Evolutionary conservation across 306 rosid species (phyloP).

Genomic region (Luffa acutangula): DNA sequence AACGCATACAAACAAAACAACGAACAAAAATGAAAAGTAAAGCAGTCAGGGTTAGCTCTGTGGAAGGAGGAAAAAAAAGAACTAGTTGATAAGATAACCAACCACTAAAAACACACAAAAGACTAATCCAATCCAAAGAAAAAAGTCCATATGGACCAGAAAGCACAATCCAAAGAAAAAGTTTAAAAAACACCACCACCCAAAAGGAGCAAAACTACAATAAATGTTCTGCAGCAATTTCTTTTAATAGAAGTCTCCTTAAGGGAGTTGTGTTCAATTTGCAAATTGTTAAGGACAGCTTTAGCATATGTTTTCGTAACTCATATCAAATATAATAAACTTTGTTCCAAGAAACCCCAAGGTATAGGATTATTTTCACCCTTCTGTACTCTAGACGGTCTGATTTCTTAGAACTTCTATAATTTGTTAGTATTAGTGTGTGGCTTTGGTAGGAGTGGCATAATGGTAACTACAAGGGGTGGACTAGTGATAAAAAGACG

Average conservation of each 20-base stretch:
- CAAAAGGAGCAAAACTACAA: background rate
- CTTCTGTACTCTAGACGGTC: background rate
- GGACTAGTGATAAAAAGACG: no score
- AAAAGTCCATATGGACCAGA: background rate
- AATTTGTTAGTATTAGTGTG: background rate
- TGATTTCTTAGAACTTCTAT: background rate
- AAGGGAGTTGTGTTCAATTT: background rate
- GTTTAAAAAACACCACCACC: background rate
- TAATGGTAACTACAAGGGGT: no score
- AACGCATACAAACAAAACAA: no score
- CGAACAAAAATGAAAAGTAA: no score
- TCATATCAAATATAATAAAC: background rate
- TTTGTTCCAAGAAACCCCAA: background rate
- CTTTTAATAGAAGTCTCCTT: background rate
- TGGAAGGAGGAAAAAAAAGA: no score
- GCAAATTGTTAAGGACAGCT: background rate
- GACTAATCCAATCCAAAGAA: no score
- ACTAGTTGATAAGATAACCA: no score
- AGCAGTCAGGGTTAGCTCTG: no score
- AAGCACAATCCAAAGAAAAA: background rate
- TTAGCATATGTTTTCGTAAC: background rate
- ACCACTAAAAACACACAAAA: no score
- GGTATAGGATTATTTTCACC: background rate
- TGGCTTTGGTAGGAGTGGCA: background rate
- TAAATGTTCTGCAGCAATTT: background rate